phyloP scores from a whole-genome alignment of 208 protist species.

The Wallacemonas collosoma region DNA sequence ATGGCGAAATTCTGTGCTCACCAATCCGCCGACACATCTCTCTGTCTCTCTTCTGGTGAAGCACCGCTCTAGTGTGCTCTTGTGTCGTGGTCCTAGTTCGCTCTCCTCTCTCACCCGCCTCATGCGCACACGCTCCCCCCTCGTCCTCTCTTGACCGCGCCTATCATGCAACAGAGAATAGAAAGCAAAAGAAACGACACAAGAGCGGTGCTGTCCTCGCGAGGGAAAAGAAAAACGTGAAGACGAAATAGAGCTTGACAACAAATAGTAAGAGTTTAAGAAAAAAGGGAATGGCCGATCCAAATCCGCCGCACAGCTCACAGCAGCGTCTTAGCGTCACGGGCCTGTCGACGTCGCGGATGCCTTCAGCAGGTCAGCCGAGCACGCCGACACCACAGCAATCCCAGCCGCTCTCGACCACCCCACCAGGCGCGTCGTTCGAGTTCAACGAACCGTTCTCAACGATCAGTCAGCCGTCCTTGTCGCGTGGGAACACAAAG shows the following conservation, averaged over 20 bases:
- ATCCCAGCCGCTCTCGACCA: not conserved
- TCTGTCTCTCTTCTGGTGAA: no score
- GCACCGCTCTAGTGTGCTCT: no score
- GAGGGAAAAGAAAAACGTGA: constrained; percentile 16
- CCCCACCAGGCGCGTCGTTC: not conserved
- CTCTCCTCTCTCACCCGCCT: no score
- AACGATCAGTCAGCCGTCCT: not conserved
- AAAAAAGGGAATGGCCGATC: not conserved
- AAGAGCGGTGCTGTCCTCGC: no score
- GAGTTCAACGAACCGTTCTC: constrained; percentile 3
- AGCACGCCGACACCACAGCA: not conserved
- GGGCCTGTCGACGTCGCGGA: not conserved
- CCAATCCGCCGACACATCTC: no score
- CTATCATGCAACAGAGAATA: no score
- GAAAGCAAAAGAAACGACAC: no score
- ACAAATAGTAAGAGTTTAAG: not conserved
- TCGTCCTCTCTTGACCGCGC: no score
- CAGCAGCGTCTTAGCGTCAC: not conserved
- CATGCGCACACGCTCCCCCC: no score
- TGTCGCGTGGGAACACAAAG: not conserved
- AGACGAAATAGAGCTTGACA: constrained; percentile 2
- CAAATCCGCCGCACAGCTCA: not conserved
- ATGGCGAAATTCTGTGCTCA: no score
- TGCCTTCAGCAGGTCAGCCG: not conserved
- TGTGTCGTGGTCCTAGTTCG: no score